These are phyloP conservation scores for Xylariales sp. DNA, from an alignment of 2,329 filamentous ascomycete species.

Conservation along the genomic window DNA sequence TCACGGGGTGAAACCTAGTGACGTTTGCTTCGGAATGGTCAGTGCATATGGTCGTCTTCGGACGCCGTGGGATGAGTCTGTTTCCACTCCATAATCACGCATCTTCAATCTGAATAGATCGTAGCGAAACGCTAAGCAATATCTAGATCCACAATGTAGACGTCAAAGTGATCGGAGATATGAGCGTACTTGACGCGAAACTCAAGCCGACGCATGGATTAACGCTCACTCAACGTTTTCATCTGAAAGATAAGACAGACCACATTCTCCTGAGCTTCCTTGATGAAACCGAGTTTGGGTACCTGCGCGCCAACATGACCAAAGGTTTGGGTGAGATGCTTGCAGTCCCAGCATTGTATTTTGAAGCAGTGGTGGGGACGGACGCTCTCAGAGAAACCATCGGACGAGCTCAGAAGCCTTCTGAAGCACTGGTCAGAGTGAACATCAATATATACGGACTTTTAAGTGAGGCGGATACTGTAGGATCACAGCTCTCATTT, in stretches of 20 bases:
- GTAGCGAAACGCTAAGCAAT: not conserved
- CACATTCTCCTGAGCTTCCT: constrained; percentile 4
- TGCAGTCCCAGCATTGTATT: not conserved
- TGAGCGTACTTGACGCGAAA: constrained; percentile 1
- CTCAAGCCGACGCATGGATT: not conserved
- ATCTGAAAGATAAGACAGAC: not conserved
- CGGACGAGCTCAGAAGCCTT: not conserved
- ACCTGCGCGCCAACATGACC: not conserved
- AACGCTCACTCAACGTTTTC: constrained; percentile 1
- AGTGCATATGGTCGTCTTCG: not conserved
- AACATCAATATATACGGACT: constrained; percentile 8
- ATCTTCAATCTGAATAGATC: no score
- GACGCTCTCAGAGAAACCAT: constrained; percentile 2
- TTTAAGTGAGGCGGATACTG: not conserved
- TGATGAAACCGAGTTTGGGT: constrained; percentile 2
- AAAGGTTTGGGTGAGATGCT: constrained; percentile 1
- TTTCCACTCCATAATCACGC: no score
- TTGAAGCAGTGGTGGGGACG: constrained; percentile 1
- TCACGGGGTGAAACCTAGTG: not conserved
- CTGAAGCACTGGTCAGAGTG: constrained; percentile 4
- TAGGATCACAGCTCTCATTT: not conserved
- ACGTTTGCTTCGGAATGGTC: constrained; percentile 6
- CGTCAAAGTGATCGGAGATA: constrained; percentile 5
- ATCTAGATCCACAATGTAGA: constrained; percentile 5
- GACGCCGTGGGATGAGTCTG: not conserved